Base-by-base conservation (phyloP, 1,284 basidiomycete genomes). In the Apiotrichum mycotoxinovorans region DNA sequence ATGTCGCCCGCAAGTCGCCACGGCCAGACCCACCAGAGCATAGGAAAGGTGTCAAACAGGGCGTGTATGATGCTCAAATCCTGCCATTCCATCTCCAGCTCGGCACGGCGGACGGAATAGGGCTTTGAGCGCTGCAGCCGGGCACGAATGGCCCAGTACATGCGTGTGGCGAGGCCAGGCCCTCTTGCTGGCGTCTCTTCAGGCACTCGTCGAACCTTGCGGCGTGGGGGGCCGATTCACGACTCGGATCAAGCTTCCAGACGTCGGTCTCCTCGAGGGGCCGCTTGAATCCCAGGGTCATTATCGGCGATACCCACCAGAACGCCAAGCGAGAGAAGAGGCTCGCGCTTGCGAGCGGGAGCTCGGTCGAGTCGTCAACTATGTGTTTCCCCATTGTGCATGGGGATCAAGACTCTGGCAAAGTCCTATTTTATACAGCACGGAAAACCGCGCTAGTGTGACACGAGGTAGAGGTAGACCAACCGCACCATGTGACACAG, bases 21-120 rank as follows among this genome's bases (percentile, higher is more conserved):
- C 75, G 65, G 66, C 66, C 34, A 86, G 44, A 82, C 85, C 26
- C 79, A 77, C 88, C 88, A 90, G 73, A 89, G 87, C 34, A 77
- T 76, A 5, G 83, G 84, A 62, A 91, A 80, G 1, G 83, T 83
- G 64, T 90, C 88, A 68, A 88, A 87, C 49, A 91, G 70, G 17
- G 87, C 84, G 81, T 83, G 83, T 2, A 81, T 79, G 11, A 88
- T 73, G 61, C 85, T 87, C 0, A 85, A 76, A 27, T 79, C 64
- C 60, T 79, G 63, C 74, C 71, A 74, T 37, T 71, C 66, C 10
- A 45, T 41, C 52, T 73, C 71, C 43, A 69, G 46, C 14, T 68
- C 52, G 41, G 37, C 23, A 20, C 56, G 26, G 51, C 54, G 22
- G 30, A 54, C 63, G 44, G 25, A 25, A 34, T 50, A 57, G 2